Conservation (phyloP, 2,329 filamentous ascomycete species). For the Colletotrichum cereale region DNA sequence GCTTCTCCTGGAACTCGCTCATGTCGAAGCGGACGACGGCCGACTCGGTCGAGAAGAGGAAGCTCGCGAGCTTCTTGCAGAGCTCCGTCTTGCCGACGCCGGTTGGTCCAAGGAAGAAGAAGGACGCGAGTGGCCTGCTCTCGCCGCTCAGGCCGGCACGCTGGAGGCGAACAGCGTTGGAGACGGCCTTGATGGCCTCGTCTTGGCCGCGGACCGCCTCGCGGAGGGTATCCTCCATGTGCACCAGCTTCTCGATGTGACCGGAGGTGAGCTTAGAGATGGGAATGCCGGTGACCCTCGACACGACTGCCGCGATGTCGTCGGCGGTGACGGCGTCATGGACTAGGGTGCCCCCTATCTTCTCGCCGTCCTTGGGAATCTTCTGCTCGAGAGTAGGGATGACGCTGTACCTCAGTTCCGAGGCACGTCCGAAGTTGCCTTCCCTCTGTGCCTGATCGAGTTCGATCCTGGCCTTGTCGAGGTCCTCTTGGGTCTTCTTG, state of each 20-base stretch:
- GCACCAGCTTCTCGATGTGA: constrained; percentile 92
- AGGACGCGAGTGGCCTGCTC: constrained; percentile 90
- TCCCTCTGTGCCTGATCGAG: constrained; percentile 89
- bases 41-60: constrained; percentile 91
- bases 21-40: constrained; percentile 97
- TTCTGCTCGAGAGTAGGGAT: constrained; percentile 86
- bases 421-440: constrained; percentile 91
- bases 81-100: constrained; percentile 98
- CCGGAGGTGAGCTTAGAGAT: constrained; percentile 92
- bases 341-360: constrained; percentile 71
- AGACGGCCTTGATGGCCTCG: constrained; percentile 89
- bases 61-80: constrained; percentile 94
- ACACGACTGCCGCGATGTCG: constrained; percentile 93
- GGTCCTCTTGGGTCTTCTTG: constrained; percentile 88
- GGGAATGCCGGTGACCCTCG: constrained; percentile 91
- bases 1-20: constrained; percentile 98
- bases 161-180: constrained; percentile 94
- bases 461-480: constrained; percentile 87
- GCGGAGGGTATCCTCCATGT: constrained; percentile 92
- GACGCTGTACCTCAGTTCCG: constrained; percentile 87
- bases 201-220: constrained; percentile 92
- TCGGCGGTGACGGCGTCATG: constrained; percentile 96
- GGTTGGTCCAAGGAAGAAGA: constrained; percentile 98
- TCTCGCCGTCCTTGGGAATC: constrained; percentile 79
- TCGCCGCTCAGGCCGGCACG: constrained; percentile 92